Evolutionary conservation across 306 rosid genomes (phyloP).

Genomic region (Biancaea sappan): DNA sequence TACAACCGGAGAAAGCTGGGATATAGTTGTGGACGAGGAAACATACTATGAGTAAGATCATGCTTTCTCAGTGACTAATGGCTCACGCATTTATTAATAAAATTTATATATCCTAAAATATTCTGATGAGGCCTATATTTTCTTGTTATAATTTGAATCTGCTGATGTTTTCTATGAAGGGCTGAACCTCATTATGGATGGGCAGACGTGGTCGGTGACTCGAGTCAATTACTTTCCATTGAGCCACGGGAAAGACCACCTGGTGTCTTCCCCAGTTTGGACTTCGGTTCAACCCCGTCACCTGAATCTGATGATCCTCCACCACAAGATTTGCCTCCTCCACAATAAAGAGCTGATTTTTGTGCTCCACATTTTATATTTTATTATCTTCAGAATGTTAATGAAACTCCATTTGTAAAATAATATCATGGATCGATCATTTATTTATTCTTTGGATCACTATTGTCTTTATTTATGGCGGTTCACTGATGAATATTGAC

Average conservation of each 20-base stretch:
- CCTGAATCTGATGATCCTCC: conserved; percentile 38
- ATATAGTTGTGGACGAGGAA: conserved; percentile 91
- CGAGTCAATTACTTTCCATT: conserved; percentile 64
- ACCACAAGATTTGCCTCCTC: conserved; percentile 46
- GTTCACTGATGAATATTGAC: too few relatives aligned
- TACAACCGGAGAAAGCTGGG: conserved; percentile 98
- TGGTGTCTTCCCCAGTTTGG: conserved; percentile 57
- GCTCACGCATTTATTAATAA: not conserved
- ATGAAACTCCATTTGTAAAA: conserved; percentile 11
- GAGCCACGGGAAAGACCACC: conserved; percentile 62
- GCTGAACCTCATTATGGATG: conserved; percentile 80
- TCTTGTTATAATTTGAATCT: not conserved
- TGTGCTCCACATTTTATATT: not conserved
- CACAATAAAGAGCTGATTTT: conserved; percentile 36
- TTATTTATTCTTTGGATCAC: conserved; percentile 53
- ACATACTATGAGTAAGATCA: conserved; percentile 92
- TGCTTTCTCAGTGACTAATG: not conserved
- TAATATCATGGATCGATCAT: conserved; percentile 13
- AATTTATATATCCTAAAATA: not conserved
- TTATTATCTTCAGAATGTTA: conserved; percentile 9
- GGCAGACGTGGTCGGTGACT: conserved; percentile 78
- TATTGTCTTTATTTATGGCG: too few relatives aligned
- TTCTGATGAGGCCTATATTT: not conserved
- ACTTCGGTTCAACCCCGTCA: conserved; percentile 50
- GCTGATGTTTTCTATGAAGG: conserved; percentile 38